phyloP scores from a whole-genome alignment of 371 early-diverging fungal genomes.

The Rhizopus delemar region DNA sequence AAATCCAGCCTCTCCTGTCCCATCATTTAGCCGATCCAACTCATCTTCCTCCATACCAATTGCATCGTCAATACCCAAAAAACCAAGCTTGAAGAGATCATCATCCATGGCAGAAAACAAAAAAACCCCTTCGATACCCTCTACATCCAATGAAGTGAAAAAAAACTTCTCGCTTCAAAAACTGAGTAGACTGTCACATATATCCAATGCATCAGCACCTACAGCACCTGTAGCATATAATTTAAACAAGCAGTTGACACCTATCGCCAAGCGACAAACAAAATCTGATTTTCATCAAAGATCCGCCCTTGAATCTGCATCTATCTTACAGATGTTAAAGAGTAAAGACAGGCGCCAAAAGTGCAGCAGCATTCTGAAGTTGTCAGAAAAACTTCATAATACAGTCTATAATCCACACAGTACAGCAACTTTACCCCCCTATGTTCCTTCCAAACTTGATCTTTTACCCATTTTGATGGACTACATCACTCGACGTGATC shows the following conservation, averaged over 20 bases:
- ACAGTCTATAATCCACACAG: neutral
- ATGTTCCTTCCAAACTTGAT: conserved; percentile 26
- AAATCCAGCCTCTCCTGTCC: neutral
- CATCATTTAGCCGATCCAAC: neutral
- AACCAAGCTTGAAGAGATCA: neutral
- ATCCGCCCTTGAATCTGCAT: conserved; percentile 6
- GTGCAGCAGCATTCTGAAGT: conserved; percentile 17
- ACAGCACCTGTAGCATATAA: conserved; percentile 1
- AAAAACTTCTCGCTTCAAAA: neutral
- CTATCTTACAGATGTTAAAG: conserved; percentile 23
- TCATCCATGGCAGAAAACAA: neutral
- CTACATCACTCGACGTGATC: conserved; percentile 10
- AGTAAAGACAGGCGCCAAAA: conserved; percentile 16
- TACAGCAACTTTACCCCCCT: conserved; percentile 12
- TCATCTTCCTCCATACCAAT: neutral
- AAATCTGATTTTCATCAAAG: conserved; percentile 16
- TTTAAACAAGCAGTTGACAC: neutral
- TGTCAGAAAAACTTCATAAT: conserved; percentile 19
- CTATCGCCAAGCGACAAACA: conserved; percentile 1
- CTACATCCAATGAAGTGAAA: neutral
- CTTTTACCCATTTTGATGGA: conserved; percentile 24
- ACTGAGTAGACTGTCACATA: conserved; percentile 9
- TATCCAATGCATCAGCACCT: conserved; percentile 12
- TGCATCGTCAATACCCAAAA: neutral
- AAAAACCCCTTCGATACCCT: neutral